Conservation (phyloP, 495 filamentous ascomycete genomes). For the Niebla homalea region DNA sequence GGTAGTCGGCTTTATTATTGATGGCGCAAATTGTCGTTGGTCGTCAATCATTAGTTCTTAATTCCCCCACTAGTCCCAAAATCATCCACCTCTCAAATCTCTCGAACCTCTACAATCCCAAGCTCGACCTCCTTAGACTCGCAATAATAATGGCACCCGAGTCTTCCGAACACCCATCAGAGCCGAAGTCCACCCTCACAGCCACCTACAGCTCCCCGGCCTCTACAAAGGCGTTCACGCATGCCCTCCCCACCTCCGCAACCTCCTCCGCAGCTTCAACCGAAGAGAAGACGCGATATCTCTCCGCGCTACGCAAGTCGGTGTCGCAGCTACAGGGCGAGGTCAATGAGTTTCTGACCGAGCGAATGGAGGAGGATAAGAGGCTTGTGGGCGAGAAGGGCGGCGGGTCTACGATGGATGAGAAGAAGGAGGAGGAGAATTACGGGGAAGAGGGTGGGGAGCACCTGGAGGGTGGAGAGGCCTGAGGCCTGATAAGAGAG, state of each 20-base stretch:
- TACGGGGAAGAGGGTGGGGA: slow-evolving; percentile 59
- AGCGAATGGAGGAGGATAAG: slow-evolving; percentile 83
- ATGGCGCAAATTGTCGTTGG: too few relatives aligned
- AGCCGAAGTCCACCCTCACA: slow-evolving; percentile 21
- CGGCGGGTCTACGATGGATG: slow-evolving; percentile 33
- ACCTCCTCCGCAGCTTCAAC: slow-evolving; percentile 21
- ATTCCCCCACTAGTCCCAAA: too few relatives aligned
- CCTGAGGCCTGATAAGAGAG: not conserved
- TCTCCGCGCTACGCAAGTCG: slow-evolving; percentile 49
- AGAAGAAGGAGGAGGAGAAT: slow-evolving; percentile 66
- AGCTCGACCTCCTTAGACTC: too few relatives aligned
- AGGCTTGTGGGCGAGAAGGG: slow-evolving; percentile 27
- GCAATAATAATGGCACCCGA: too few relatives aligned
- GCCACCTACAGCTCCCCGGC: slow-evolving; percentile 49
- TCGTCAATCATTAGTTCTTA: too few relatives aligned
- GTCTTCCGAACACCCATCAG: not conserved
- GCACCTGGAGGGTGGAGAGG: not conserved
- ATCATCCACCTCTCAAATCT: too few relatives aligned
- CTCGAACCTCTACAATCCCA: too few relatives aligned
- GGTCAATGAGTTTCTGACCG: slow-evolving; percentile 73
- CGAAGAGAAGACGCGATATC: slow-evolving; percentile 49
- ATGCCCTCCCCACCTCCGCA: slow-evolving; percentile 26
- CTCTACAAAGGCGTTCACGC: slow-evolving; percentile 30
- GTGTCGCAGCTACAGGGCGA: slow-evolving; percentile 50
- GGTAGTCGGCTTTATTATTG: too few relatives aligned